These are phyloP conservation scores for Populus deltoides DNA, from an alignment of 345 rosid genomes.

Conservation along the genomic window DNA sequence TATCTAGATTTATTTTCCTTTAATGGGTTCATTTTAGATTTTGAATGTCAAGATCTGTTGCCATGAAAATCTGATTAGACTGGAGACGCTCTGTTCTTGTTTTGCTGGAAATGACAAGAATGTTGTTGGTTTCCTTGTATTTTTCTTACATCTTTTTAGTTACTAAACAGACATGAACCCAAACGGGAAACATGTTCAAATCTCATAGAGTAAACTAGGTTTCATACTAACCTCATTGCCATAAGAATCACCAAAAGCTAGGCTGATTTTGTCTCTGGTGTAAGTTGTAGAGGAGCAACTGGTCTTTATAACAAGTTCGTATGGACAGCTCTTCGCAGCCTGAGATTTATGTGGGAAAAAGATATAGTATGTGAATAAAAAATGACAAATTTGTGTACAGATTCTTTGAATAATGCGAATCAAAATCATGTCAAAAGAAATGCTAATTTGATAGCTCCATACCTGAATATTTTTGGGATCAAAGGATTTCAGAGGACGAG, in stretches of 20 bases:
- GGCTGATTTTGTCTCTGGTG: conserved; percentile 18
- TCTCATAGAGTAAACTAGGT: not conserved
- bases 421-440: not conserved
- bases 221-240: conserved; percentile 7
- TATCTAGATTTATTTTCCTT: not conserved
- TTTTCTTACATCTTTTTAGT: not conserved
- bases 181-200: no score
- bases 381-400: not conserved
- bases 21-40: not conserved
- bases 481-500: not conserved
- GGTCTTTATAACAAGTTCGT: conserved; percentile 6
- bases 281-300: conserved; percentile 10
- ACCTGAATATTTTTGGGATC: conserved; percentile 1
- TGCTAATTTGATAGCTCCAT: not conserved
- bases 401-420: not conserved
- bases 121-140: not conserved
- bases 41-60: not conserved
- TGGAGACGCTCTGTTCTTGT: not conserved
- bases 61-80: not conserved
- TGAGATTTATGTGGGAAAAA: not conserved
- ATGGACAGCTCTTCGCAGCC: conserved; percentile 12
- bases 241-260: conserved; percentile 5
- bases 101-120: no score
- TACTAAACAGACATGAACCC: no score
- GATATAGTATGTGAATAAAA: not conserved